A percentile compares a stretch with the other conserved stretches of the same genome.
These are phyloP conservation scores for Venturia nashicola DNA, from an alignment of 2,329 filamentous ascomycete species.

Conservation along the genomic window DNA sequence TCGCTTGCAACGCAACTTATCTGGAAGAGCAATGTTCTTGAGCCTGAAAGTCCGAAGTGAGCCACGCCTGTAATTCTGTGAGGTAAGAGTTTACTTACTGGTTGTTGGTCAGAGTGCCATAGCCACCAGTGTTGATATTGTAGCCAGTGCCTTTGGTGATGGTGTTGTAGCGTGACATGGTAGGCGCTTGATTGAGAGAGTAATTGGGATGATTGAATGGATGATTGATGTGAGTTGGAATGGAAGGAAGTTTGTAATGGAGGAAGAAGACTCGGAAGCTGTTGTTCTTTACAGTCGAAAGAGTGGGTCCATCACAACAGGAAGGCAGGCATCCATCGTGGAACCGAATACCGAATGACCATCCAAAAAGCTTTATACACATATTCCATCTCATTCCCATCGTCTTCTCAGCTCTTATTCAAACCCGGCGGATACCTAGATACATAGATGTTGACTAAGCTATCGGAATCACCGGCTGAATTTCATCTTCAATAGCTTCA, in stretches of 20 bases:
- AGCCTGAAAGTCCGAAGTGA: constrained; percentile 12
- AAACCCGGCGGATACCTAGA: too few relatives aligned
- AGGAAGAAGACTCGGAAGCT: not conserved
- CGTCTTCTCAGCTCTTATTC: too few relatives aligned
- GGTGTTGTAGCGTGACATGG: not conserved
- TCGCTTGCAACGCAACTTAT: constrained; percentile 30
- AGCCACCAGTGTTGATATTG: not conserved
- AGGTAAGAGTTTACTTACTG: not conserved
- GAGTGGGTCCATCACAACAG: not conserved
- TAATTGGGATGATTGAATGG: too few relatives aligned
- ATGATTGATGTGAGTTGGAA: not conserved
- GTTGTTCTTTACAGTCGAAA: not conserved
- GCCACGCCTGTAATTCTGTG: not conserved
- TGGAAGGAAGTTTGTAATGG: not conserved
- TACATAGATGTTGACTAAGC: too few relatives aligned
- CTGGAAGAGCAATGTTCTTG: constrained; percentile 14
- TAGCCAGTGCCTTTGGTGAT: not conserved
- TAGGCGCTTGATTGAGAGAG: not conserved
- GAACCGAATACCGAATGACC: not conserved
- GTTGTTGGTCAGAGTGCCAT: not conserved
- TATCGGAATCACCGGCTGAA: too few relatives aligned
- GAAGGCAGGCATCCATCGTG: not conserved
- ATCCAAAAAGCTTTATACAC: too few relatives aligned
- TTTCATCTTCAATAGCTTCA: too few relatives aligned
- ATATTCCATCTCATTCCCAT: too few relatives aligned